phyloP scores from a whole-genome alignment of 805 yeast genomes.

The Jamesozyma rosinii region DNA sequence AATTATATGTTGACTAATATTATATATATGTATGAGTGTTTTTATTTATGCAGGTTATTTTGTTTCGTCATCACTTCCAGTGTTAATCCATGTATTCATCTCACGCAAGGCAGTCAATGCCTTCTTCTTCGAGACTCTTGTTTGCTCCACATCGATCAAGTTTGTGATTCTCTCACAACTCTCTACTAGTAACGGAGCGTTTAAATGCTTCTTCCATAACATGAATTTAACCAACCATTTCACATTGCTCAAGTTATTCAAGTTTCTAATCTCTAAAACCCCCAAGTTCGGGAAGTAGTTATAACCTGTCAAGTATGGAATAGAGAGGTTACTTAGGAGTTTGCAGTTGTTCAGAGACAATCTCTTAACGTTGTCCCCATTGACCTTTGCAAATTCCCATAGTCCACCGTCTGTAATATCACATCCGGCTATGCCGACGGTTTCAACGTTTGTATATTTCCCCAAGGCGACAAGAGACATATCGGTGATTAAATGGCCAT shows the following conservation, averaged over 20 bases:
- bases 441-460: conserved; percentile 47
- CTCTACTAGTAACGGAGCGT: conserved; percentile 55
- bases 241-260: conserved; percentile 47
- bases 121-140: conserved; percentile 44
- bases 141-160: conserved; percentile 52
- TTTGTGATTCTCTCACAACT: conserved; percentile 63
- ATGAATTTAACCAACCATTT: conserved; percentile 62
- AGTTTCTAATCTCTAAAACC: conserved; percentile 69
- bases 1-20: too few relatives aligned
- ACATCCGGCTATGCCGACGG: conserved; percentile 88
- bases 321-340: conserved; percentile 44
- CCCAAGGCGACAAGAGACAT: conserved; percentile 51
- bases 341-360: conserved; percentile 70
- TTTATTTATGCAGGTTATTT: neutral
- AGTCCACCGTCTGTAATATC: conserved; percentile 63
- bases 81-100: conserved; percentile 53
- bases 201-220: conserved; percentile 38
- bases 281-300: conserved; percentile 50
- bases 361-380: conserved; percentile 47
- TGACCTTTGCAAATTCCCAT: conserved; percentile 64
- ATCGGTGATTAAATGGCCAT: conserved; percentile 63
- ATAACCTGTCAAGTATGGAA: conserved; percentile 38
- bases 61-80: neutral
- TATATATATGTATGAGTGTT: neutral
- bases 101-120: conserved; percentile 54